Conservation (phyloP, 306 rosid genomes). For the Abrus pulchellus region DNA sequence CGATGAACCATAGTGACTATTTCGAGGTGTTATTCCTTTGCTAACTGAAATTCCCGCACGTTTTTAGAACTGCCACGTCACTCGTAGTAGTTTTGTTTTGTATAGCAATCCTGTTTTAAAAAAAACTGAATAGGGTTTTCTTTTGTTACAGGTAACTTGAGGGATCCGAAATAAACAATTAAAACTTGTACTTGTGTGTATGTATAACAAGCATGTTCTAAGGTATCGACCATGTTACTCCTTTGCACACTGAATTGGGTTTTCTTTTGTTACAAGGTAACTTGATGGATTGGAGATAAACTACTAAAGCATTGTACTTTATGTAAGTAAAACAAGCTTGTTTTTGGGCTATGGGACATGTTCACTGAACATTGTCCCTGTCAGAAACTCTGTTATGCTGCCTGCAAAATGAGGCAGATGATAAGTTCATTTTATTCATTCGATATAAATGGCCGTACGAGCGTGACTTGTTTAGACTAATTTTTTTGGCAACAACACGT, state of each 20-base stretch:
- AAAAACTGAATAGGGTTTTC: neutral
- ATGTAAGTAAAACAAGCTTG: slow-evolving; percentile 7
- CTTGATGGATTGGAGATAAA: slow-evolving; percentile 10
- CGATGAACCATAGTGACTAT: neutral
- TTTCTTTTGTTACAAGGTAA: neutral
- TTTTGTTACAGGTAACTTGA: neutral
- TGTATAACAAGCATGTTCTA: slow-evolving; percentile 7
- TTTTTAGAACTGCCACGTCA: neutral
- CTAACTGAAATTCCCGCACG: neutral
- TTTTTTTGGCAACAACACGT: slow-evolving; percentile 18
- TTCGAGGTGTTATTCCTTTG: neutral
- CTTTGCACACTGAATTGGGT: neutral
- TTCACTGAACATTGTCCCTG: neutral
- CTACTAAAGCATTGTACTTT: neutral
- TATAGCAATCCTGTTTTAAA: neutral
- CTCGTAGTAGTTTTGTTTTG: neutral
- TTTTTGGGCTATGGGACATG: neutral
- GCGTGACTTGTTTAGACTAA: too few relatives aligned
- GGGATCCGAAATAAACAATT: slow-evolving; percentile 1
- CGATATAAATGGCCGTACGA: neutral
- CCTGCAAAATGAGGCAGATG: neutral
- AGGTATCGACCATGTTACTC: neutral
- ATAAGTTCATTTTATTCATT: slow-evolving; percentile 44
- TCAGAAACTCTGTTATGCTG: slow-evolving; percentile 29
- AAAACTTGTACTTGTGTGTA: neutral